These are phyloP conservation scores for Symbiodinium pilosum DNA, from an alignment of 73 alveolate genomes.

Conservation along the genomic window DNA sequence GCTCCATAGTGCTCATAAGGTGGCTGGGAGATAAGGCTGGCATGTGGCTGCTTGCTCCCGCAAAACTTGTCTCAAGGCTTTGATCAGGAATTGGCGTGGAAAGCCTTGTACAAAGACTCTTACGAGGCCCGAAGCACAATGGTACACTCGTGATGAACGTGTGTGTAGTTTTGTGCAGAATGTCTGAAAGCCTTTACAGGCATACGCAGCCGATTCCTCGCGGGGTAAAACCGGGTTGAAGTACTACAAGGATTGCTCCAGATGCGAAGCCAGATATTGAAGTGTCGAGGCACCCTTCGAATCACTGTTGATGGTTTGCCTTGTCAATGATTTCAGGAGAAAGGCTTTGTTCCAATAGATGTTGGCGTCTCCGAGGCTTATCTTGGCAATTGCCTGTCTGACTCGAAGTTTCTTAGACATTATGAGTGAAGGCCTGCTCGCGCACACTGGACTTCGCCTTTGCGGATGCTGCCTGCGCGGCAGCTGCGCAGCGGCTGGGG, in stretches of 20 bases:
- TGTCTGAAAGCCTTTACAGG: background rate
- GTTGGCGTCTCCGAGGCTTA: conserved; percentile 66
- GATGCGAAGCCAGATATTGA: background rate
- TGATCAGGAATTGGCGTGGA: conserved; percentile 67
- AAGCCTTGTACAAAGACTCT: conserved; percentile 88
- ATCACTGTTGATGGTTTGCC: background rate
- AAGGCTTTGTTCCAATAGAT: conserved; percentile 85
- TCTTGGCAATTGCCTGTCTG: background rate
- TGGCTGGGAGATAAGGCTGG: background rate
- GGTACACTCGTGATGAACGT: no score
- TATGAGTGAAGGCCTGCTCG: conserved; percentile 36
- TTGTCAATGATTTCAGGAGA: conserved; percentile 17
- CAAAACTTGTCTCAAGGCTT: conserved; percentile 28
- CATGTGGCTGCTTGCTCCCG: background rate
- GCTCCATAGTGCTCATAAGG: no score
- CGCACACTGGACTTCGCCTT: conserved; percentile 88
- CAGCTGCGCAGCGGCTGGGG: conserved; percentile 30
- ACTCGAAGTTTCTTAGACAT: no score
- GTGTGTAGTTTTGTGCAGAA: background rate
- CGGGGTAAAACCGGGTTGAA: conserved; percentile 13
- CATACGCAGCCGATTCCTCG: conserved; percentile 8
- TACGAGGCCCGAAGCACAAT: conserved; percentile 22
- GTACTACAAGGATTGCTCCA: background rate
- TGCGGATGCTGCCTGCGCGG: conserved; percentile 78
- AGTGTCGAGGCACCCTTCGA: no score